These are phyloP conservation scores for Acanthamoeba triangularis DNA, from an alignment of 208 protist species.

Conservation along the genomic window DNA sequence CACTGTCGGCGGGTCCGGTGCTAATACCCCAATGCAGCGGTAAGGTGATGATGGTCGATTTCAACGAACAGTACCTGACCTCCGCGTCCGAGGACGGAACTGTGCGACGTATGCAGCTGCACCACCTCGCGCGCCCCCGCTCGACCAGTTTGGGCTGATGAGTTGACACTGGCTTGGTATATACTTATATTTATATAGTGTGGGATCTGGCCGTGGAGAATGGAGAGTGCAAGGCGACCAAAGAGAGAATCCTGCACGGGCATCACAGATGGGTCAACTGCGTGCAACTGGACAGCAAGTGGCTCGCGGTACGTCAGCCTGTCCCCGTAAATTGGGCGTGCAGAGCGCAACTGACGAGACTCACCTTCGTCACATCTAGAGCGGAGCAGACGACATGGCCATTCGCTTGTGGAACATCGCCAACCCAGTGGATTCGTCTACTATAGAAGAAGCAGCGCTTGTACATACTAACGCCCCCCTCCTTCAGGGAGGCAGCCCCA, in stretches of 20 bases:
- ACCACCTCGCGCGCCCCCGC: not conserved
- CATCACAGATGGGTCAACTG: slow-evolving; percentile 30
- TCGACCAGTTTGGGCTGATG: not conserved
- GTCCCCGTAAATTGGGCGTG: too few relatives aligned
- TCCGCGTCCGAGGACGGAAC: slow-evolving; percentile 6
- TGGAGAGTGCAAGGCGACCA: not conserved
- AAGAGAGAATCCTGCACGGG: slow-evolving; percentile 3
- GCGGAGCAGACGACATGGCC: slow-evolving; percentile 42
- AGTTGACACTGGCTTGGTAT: not conserved
- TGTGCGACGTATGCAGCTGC: not conserved
- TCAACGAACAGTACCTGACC: not conserved
- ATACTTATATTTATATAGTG: not conserved
- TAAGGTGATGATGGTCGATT: slow-evolving; percentile 46
- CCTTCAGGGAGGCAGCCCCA: not conserved
- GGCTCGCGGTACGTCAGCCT: not conserved
- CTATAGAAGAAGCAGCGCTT: not conserved
- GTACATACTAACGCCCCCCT: not conserved
- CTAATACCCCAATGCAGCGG: not conserved
- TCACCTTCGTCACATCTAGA: not conserved
- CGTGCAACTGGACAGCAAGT: slow-evolving; percentile 10
- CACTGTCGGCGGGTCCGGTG: too few relatives aligned
- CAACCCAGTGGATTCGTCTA: not conserved
- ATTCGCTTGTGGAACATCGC: not conserved
- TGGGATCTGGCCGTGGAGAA: not conserved
- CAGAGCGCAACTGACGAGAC: too few relatives aligned